A percentile compares a stretch with the other conserved stretches of the same genome.
Conservation (phyloP, 164 flowering plant genomes). For the Vitis riparia region DNA sequence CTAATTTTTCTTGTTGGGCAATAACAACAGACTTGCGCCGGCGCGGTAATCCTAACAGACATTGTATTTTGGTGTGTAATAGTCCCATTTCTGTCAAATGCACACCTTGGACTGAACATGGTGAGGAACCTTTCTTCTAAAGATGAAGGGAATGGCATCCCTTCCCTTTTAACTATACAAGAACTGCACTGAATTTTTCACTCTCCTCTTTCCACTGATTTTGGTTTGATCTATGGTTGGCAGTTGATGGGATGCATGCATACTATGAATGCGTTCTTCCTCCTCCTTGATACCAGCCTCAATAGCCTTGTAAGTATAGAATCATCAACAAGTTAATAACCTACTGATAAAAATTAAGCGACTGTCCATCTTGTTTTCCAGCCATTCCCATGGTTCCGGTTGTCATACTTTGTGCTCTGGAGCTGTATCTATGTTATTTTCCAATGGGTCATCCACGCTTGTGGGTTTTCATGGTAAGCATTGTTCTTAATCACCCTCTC, state of each 20-base stretch:
- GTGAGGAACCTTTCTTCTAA: slow-evolving; percentile 28
- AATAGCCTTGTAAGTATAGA: slow-evolving; percentile 61
- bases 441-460: slow-evolving; percentile 75
- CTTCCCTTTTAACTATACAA: no score
- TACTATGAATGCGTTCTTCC: slow-evolving; percentile 53
- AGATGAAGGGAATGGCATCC: no score
- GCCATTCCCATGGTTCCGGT: slow-evolving; percentile 56
- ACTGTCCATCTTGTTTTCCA: not conserved
- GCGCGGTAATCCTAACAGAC: slow-evolving; percentile 83
- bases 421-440: slow-evolving; percentile 55
- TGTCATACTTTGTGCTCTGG: slow-evolving; percentile 66
- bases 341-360: not conserved
- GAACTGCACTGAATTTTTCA: no score
- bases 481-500: not conserved
- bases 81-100: slow-evolving; percentile 54
- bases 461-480: slow-evolving; percentile 57
- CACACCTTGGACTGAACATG: slow-evolving; percentile 42
- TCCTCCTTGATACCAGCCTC: slow-evolving; percentile 55
- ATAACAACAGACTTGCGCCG: slow-evolving; percentile 65
- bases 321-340: not conserved
- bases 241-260: slow-evolving; percentile 79
- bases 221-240: slow-evolving; percentile 11
- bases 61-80: slow-evolving; percentile 79
- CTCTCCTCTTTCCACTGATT: not conserved
- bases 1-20: not conserved